Evolutionary conservation across 208 protist species (phyloP), one percentile per base, ranked within the genome.

Genomic region (Leishmania mexicana): DNA sequence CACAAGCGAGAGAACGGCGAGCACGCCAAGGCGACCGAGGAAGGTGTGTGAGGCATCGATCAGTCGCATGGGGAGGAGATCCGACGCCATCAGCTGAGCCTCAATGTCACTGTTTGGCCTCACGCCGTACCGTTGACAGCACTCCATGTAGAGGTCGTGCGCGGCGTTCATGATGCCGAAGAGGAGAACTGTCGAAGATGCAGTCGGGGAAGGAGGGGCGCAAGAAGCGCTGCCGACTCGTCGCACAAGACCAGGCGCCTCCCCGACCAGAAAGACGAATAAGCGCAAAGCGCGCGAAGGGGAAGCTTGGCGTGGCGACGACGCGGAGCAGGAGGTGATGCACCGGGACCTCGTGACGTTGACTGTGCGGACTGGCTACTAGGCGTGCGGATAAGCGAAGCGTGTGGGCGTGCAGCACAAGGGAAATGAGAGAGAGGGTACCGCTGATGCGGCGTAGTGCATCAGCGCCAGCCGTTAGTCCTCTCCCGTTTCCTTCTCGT

Each of bases 41-140:
- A 96, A 94, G 19, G 92, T 97, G 68, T 90, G 70, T 1, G 93
- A 93, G 64, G 90, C 92, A 81, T 97, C 95, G 76, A 97, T 79
- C 24, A 80, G 6, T 21, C 76, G 45, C 28, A 96, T 65, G 31
- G 85, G 85, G 19, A 96, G 77, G 75, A 94, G 81, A 67, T 90
- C 89, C 35, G 89, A 78, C n/a, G 85, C 28, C 68, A 87, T 71
- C 35, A 97, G 76, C 75, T 96, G 93, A 38, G 73, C 54, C 13
- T 83, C 28, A 17, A 97, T 93, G 31, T 93, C 85, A 40, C 76
- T 87, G 73, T 96, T 96, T 3, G 95, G 91, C 70, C 93, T 93
- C 64, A 93, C 90, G 40, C 79, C 75, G 75, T 92, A 84, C 7
- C 80, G 57, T 75, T 80, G 83, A 80, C 94, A 97, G 84, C 91